phyloP scores from a whole-genome alignment of 257 asterid genomes.

The Galeopsis tetrahit region DNA sequence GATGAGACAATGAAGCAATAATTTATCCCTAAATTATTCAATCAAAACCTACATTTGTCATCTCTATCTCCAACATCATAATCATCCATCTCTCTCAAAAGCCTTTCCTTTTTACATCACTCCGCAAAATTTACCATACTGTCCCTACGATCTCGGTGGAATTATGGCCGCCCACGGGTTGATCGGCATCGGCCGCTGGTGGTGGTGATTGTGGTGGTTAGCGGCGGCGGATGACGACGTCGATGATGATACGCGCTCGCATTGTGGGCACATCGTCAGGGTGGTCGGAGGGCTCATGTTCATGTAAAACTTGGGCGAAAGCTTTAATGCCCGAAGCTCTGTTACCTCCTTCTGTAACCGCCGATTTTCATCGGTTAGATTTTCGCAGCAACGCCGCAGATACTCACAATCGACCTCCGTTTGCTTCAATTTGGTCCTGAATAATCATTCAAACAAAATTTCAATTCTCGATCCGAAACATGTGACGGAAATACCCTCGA shows the following conservation, averaged over 20 bases:
- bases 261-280: constrained; percentile 95
- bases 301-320: constrained; percentile 87
- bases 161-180: constrained; percentile 67
- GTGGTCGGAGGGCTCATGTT: constrained; percentile 97
- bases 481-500: constrained; percentile 46
- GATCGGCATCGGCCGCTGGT: constrained; percentile 42
- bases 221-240: constrained; percentile 43
- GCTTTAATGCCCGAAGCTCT: constrained; percentile 85
- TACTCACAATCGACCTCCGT: constrained; percentile 96
- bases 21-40: constrained; percentile 23
- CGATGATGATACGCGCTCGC: constrained; percentile 80
- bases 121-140: constrained; percentile 25
- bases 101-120: background rate
- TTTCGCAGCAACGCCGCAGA: constrained; percentile 85
- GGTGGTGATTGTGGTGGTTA: constrained; percentile 32
- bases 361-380: constrained; percentile 82
- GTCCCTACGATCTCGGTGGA: constrained; percentile 37
- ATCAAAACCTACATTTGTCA: constrained; percentile 32
- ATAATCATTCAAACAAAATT: too few species aligned
- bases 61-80: constrained; percentile 40
- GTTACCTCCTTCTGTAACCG: constrained; percentile 83
- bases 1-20: constrained; percentile 21
- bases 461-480: too few species aligned
- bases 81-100: too few species aligned
- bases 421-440: constrained; percentile 96